These are phyloP conservation scores for Cyberlindnera maritima DNA, from an alignment of 805 yeast genomes.

Conservation along the genomic window DNA sequence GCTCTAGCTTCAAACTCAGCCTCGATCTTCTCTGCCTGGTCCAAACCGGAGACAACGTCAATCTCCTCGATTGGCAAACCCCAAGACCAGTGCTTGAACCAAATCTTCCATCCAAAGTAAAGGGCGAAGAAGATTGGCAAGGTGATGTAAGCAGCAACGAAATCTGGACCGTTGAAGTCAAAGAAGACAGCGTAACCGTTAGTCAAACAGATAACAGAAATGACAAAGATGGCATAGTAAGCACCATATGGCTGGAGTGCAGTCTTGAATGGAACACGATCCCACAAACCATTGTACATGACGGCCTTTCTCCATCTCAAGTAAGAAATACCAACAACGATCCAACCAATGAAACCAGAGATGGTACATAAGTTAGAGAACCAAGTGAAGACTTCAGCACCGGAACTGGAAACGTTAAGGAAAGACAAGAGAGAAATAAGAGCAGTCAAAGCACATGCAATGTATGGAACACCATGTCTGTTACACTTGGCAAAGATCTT, in stretches of 20 bases:
- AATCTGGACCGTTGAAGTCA: conserved; percentile 41
- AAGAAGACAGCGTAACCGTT: conserved; percentile 71
- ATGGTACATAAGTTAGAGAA: conserved; percentile 77
- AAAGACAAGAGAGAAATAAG: conserved; percentile 59
- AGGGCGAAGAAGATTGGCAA: conserved; percentile 52
- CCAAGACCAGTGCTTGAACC: conserved; percentile 43
- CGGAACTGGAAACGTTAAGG: conserved; percentile 59
- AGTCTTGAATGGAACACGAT: conserved; percentile 58
- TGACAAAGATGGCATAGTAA: conserved; percentile 48
- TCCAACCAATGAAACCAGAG: conserved; percentile 76
- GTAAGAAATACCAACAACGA: conserved; percentile 64
- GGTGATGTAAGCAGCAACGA: conserved; percentile 71
- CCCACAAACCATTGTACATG: conserved; percentile 45
- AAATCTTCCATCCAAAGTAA: conserved; percentile 57
- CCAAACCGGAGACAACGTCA: conserved; percentile 60
- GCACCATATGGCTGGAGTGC: conserved; percentile 56
- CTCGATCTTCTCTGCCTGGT: conserved; percentile 47
- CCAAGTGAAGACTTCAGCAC: conserved; percentile 61
- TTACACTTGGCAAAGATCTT: conserved; percentile 59
- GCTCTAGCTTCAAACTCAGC: conserved; percentile 16
- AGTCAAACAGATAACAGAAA: conserved; percentile 56
- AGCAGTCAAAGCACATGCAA: conserved; percentile 37
- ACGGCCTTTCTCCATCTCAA: conserved; percentile 69
- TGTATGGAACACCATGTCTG: conserved; percentile 71
- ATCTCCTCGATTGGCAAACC: conserved; percentile 52